Conservation (phyloP, 305 asterid genomes). For the Withania somnifera region DNA sequence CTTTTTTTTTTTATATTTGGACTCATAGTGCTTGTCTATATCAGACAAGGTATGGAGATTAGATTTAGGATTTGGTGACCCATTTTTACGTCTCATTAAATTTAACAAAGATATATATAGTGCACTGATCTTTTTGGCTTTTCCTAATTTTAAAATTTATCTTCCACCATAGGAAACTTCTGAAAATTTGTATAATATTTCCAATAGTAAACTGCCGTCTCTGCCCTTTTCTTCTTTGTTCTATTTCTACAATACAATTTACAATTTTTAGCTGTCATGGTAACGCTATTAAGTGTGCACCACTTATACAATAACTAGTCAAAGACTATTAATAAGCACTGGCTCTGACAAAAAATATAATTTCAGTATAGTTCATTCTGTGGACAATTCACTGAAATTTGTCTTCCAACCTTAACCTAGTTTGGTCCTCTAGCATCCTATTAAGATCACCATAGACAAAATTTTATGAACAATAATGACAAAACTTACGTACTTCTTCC, state of each 20-base stretch:
- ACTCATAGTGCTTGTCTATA: slow-evolving; percentile 4
- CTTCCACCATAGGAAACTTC: background rate
- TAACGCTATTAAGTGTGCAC: background rate
- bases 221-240: background rate
- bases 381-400: background rate
- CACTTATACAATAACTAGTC: background rate
- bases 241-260: background rate
- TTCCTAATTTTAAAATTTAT: background rate
- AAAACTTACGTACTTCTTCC: background rate
- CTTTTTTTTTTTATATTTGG: background rate
- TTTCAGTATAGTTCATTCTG: background rate
- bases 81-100: background rate
- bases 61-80: background rate
- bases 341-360: background rate
- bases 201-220: background rate
- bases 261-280: background rate
- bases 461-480: background rate
- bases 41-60: background rate
- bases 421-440: background rate
- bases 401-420: background rate
- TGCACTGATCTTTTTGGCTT: background rate
- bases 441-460: background rate
- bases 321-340: background rate
- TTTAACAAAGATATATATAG: background rate
- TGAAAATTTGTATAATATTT: background rate